Evolutionary conservation across 352 stramenopile genomes (phyloP), one percentile per base, ranked within the genome.

Genomic region (Globisporangium canariense): DNA sequence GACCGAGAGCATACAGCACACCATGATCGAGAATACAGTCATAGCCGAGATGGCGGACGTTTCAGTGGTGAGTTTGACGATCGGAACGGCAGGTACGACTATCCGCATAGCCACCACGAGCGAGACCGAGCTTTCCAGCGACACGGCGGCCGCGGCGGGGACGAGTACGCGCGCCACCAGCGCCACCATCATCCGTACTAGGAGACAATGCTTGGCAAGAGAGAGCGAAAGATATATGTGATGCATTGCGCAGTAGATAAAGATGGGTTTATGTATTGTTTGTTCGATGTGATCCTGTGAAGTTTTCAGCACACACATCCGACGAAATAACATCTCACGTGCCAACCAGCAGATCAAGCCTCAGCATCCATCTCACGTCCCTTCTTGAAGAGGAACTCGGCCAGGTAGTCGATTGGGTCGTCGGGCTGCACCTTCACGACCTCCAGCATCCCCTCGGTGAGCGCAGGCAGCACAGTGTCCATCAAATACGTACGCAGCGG

Each of bases 401-500:
- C 88, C 28, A 97, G 73, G 57, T 91, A 96, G 71, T 96, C 88
- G 60, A 96, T 91, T 41, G 89, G 88, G 60, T 97, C 86, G 20
- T 87, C 76, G 0, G 88, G 86, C 71, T 94, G 83, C 43, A 93
- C 82, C 34, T 92, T 90, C 64, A 91, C 84, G n/a, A 94, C 79
- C 69, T 97, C 85, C 20, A 96, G 75, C 78, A 96, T 92, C 9
- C 83, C 85, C 71, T 93, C 78, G 0, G 88, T 94, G 22, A 97
- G 75, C 11, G 83, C 83, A 28, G 89, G 87, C 25, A 97, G 76
- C 43, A 96, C 86, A 0, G 82, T 90, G 66, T 94, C 78, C 81
- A 94, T 91, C 16, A 96, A 72, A 67, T 92, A 97, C 25, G 79
- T 78, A 4, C 85, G 77, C 52, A 95, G 64, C 10, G 89, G 87